These are phyloP conservation scores for Coemansia sp. DNA, from an alignment of 192 early-diverging fungal species.

Conservation along the genomic window DNA sequence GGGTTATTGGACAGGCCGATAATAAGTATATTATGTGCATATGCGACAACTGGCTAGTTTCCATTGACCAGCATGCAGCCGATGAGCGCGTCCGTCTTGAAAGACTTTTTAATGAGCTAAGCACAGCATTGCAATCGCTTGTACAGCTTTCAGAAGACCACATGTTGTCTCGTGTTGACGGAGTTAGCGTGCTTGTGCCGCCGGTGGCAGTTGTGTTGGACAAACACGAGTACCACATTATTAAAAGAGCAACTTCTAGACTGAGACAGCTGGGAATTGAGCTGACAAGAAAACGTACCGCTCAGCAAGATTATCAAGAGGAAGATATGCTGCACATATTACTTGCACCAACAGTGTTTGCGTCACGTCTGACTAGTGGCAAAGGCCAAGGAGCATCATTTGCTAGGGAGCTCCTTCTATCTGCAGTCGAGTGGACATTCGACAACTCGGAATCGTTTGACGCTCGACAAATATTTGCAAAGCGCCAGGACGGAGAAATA, in stretches of 20 bases:
- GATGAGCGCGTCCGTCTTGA: conserved; percentile 53
- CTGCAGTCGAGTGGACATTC: conserved; percentile 18
- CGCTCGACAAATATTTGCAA: neutral
- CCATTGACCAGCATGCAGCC: conserved; percentile 55
- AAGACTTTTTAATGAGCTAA: conserved; percentile 15
- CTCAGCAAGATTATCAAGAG: neutral
- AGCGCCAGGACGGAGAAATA: neutral
- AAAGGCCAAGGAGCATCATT: conserved; percentile 8
- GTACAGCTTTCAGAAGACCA: neutral
- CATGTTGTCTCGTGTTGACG: conserved; percentile 20
- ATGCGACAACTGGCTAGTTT: conserved; percentile 25
- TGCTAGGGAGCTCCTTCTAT: conserved; percentile 29
- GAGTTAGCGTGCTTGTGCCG: conserved; percentile 40
- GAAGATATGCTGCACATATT: conserved; percentile 6
- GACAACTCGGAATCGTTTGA: neutral
- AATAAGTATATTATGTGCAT: conserved; percentile 47
- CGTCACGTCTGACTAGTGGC: conserved; percentile 23
- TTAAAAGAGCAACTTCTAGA: neutral
- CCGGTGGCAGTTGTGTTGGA: conserved; percentile 19
- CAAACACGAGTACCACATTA: conserved; percentile 12
- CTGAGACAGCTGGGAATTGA: conserved; percentile 33
- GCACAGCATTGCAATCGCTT: conserved; percentile 10
- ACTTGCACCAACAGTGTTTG: conserved; percentile 34
- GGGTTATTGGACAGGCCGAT: conserved; percentile 45
- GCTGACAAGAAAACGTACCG: neutral